These are phyloP conservation scores for Haematococcus lacustris DNA, from an alignment of 139 green algal genomes.

Conservation along the genomic window DNA sequence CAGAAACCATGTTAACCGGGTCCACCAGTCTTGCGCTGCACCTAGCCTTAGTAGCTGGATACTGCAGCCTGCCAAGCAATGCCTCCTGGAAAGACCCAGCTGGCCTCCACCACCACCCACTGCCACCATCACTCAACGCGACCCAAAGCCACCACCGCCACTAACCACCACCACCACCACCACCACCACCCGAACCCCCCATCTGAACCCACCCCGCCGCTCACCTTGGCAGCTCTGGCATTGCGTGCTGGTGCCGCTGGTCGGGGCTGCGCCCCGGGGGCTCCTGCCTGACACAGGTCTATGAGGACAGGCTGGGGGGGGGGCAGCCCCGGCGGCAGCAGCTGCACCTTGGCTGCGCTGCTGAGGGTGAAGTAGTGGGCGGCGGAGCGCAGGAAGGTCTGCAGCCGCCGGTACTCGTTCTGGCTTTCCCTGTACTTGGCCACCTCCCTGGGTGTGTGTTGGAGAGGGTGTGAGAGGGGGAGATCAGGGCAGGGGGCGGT, in stretches of 20 bases:
- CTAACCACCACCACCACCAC: too few species aligned
- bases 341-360: background rate
- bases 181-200: too few species aligned
- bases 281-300: background rate
- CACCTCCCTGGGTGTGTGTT: constrained; percentile 54
- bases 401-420: constrained; percentile 20
- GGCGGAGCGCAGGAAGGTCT: constrained; percentile 22
- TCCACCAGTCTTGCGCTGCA: too few species aligned
- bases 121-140: background rate
- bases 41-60: too few species aligned
- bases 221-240: constrained; percentile 10
- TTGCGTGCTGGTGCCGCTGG: too few species aligned
- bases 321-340: constrained; percentile 16
- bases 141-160: background rate
- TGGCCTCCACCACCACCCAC: background rate
- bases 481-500: too few species aligned
- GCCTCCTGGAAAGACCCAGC: background rate
- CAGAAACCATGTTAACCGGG: too few species aligned
- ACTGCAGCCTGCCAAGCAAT: too few species aligned
- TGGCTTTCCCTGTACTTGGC: constrained; percentile 47
- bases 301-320: constrained; percentile 26
- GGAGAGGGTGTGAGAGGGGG: too few species aligned
- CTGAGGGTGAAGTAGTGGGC: constrained; percentile 18
- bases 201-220: background rate
- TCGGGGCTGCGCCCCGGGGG: too few species aligned